Percentiles rank a stretch among this genome's conserved stretches.
Evolutionary conservation across 306 rosid genomes (phyloP).

Genomic region (Castanea sativa): DNA sequence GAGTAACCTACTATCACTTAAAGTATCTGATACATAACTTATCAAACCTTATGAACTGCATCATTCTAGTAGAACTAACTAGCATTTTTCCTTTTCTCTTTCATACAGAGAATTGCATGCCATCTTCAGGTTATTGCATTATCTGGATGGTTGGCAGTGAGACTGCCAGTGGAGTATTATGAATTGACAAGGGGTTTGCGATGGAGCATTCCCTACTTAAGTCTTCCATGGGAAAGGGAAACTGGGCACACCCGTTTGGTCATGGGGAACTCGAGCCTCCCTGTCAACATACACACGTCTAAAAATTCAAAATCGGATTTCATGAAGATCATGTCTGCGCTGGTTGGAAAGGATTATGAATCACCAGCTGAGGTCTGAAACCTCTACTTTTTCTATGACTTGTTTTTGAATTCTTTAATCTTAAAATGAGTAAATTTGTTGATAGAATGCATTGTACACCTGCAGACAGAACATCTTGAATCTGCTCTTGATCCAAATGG

Average conservation of each 20-base stretch:
- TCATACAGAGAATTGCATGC: slow-evolving; percentile 77
- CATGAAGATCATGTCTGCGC: fast-evolving
- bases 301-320: fast-evolving
- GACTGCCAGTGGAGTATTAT: slow-evolving; percentile 70
- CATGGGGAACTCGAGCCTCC: slow-evolving; percentile 45
- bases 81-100: not conserved
- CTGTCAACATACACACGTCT: slow-evolving; percentile 23
- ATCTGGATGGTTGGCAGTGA: slow-evolving; percentile 71
- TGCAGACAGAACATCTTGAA: slow-evolving; percentile 74
- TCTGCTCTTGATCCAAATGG: slow-evolving; percentile 44
- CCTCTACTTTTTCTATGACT: not conserved
- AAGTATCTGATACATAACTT: not conserved
- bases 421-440: not conserved
- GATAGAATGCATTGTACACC: slow-evolving; percentile 7
- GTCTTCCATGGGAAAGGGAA: slow-evolving; percentile 70
- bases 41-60: not conserved
- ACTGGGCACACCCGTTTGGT: slow-evolving; percentile 26
- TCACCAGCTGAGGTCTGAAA: slow-evolving; percentile 43
- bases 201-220: slow-evolving; percentile 80
- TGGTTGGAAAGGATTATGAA: no score
- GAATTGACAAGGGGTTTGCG: slow-evolving; percentile 67
- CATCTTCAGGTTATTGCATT: slow-evolving; percentile 84
- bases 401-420: not conserved
- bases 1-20: not conserved
- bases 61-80: not conserved